Evolutionary conservation across 495 filamentous ascomycete species (phyloP).

Genomic region (Penicillium psychrofluorescens): DNA sequence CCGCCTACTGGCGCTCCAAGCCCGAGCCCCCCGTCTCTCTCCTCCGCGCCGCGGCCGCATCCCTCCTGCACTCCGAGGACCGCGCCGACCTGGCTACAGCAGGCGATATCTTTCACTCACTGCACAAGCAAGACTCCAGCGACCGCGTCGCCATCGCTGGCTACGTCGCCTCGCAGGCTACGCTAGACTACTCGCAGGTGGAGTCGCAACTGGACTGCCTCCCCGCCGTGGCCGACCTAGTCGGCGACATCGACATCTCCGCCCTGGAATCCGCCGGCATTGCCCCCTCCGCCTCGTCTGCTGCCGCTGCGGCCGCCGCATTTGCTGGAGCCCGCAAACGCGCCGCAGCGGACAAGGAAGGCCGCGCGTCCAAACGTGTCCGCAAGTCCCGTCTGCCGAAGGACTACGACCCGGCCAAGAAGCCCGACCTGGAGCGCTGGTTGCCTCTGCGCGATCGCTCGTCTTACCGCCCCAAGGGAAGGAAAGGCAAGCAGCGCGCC

Average conservation of each 20-base stretch:
- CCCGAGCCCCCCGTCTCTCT: conserved; percentile 49
- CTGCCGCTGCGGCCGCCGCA: conserved; percentile 27
- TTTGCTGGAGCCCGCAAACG: conserved; percentile 50
- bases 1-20: conserved; percentile 66
- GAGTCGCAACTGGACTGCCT: conserved; percentile 55
- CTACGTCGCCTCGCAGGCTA: conserved; percentile 75
- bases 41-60: conserved; percentile 69
- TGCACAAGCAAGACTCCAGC: conserved; percentile 53
- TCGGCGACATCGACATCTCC: conserved; percentile 56
- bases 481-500: conserved; percentile 78
- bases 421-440: conserved; percentile 86
- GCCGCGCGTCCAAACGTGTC: conserved; percentile 52
- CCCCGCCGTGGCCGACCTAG: conserved; percentile 57
- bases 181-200: conserved; percentile 53
- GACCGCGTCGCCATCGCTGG: conserved; percentile 69
- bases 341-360: conserved; percentile 40
- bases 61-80: conserved; percentile 67
- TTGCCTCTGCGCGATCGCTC: conserved; percentile 82
- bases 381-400: conserved; percentile 68
- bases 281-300: conserved; percentile 43
- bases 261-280: conserved; percentile 74
- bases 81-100: conserved; percentile 59
- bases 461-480: conserved; percentile 81
- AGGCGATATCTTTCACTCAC: conserved; percentile 62
- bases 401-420: conserved; percentile 67